These are phyloP conservation scores for Panus rudis DNA, from an alignment of 768 basidiomycete species.

Conservation along the genomic window DNA sequence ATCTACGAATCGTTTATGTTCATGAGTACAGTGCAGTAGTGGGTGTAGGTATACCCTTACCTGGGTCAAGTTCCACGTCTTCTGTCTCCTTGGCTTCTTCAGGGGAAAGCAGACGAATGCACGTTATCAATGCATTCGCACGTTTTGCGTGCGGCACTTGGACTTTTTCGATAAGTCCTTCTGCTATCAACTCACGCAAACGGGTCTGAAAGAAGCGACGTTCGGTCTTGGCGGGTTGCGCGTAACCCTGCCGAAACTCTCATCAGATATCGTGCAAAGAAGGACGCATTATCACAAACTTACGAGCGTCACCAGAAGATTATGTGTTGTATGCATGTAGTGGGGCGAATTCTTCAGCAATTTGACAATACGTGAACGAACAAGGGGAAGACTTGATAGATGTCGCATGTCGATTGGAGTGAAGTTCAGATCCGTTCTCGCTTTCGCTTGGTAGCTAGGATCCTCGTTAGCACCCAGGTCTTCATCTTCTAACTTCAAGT, in stretches of 20 bases:
- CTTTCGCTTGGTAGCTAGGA: conserved; percentile 16
- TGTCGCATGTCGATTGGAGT: conserved; percentile 73
- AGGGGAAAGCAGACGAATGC: conserved; percentile 55
- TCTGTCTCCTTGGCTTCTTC: conserved; percentile 28
- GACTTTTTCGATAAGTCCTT: conserved; percentile 71
- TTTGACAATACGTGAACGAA: conserved; percentile 65
- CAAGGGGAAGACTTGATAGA: conserved; percentile 64
- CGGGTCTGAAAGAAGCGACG: conserved; percentile 78
- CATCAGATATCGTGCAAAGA: neutral
- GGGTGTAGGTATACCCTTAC: too few species aligned
- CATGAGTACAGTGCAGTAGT: too few species aligned
- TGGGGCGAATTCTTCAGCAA: conserved; percentile 66
- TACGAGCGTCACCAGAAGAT: conserved; percentile 74
- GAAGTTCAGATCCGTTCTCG: conserved; percentile 45
- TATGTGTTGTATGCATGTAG: conserved; percentile 62
- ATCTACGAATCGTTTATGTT: neutral
- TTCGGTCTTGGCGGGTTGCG: conserved; percentile 66
- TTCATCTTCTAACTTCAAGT: conserved; percentile 28
- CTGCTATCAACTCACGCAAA: conserved; percentile 63
- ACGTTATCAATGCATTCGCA: conserved; percentile 46
- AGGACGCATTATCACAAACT: conserved; percentile 18
- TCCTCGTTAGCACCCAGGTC: conserved; percentile 19
- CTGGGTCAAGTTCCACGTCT: too few species aligned
- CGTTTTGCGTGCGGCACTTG: conserved; percentile 54
- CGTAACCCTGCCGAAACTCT: conserved; percentile 52